Conservation (phyloP, 306 rosid species). For the Cucumis sativus region DNA sequence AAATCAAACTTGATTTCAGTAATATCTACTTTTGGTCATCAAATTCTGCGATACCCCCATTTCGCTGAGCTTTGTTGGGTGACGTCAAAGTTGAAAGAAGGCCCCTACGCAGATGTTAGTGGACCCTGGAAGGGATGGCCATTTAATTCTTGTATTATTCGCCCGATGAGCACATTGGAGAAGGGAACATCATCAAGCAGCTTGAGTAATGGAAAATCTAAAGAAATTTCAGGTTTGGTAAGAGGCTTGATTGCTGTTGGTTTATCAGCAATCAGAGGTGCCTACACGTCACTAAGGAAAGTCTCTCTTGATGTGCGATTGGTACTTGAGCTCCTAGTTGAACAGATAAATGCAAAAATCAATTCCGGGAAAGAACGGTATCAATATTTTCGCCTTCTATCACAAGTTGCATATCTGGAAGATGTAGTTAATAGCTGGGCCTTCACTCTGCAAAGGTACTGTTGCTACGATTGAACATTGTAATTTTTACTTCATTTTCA, state of each 20-base stretch:
- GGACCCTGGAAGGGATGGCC: conserved; percentile 99
- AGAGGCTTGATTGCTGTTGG: conserved; percentile 85
- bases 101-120: conserved; percentile 70
- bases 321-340: conserved; percentile 67
- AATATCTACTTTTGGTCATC: conserved; percentile 83
- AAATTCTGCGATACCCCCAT: conserved; percentile 81
- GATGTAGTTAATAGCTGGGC: conserved; percentile 91
- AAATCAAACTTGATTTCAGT: conserved; percentile 58
- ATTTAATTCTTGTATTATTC: conserved; percentile 78
- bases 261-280: conserved; percentile 79
- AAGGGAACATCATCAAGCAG: conserved; percentile 28
- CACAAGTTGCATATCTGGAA: conserved; percentile 93
- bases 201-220: conserved; percentile 34
- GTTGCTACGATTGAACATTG: conserved; percentile 1
- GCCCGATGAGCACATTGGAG: conserved; percentile 42
- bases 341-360: conserved; percentile 45
- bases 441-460: conserved; percentile 62
- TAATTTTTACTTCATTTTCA: neutral
- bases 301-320: conserved; percentile 65
- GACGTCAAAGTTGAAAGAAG: conserved; percentile 83
- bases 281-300: conserved; percentile 65
- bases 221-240: conserved; percentile 55
- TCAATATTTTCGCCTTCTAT: conserved; percentile 66
- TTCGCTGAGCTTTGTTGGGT: conserved; percentile 97
- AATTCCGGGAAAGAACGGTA: conserved; percentile 70